Conservation (phyloP, 305 asterid genomes). For the Solanum hybrid region DNA sequence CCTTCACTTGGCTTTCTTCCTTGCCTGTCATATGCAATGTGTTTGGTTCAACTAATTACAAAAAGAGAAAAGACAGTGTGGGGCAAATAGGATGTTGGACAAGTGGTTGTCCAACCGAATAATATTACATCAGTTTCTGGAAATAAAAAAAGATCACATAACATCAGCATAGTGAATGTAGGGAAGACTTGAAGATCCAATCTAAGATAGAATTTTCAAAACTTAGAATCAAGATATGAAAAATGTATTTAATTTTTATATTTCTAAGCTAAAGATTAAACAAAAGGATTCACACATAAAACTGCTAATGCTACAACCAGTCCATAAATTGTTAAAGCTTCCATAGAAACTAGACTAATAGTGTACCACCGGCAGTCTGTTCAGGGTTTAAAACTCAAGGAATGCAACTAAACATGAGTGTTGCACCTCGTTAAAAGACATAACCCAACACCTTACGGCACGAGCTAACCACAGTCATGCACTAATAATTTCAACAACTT, state of each 20-base stretch:
- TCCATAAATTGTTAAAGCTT: neutral
- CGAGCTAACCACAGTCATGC: neutral
- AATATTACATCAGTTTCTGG: neutral
- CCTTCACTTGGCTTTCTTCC: neutral
- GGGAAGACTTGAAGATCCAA: neutral
- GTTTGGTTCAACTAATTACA: neutral
- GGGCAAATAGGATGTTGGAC: neutral
- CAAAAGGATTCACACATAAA: neutral
- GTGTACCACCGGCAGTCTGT: neutral
- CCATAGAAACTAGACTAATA: neutral
- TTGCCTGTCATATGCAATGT: neutral
- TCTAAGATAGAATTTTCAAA: neutral
- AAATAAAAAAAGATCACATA: neutral
- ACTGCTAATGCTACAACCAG: neutral
- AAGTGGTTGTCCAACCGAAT: neutral
- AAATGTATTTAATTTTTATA: neutral
- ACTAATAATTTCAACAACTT: neutral
- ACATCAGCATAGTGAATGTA: neutral
- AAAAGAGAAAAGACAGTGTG: neutral
- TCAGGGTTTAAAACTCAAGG: neutral
- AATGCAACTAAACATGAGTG: neutral
- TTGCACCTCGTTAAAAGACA: neutral
- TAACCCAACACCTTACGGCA: neutral
- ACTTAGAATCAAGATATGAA: neutral
- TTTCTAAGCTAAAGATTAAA: neutral